These are phyloP conservation scores for Candida taoyuanica DNA, from an alignment of 805 yeast genomes.

Conservation along the genomic window DNA sequence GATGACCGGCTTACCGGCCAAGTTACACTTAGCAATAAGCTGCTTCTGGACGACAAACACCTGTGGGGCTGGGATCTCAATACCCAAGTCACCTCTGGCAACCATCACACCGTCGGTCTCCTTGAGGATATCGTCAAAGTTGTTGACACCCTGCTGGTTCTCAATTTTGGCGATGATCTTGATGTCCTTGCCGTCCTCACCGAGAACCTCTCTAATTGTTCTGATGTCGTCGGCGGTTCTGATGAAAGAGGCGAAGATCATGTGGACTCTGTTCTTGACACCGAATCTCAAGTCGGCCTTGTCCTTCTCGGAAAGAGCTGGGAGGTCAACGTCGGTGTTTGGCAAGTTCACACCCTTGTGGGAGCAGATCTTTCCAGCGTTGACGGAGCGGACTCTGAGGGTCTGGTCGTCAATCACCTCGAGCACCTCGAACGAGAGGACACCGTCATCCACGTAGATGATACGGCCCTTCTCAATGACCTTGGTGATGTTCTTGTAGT, in stretches of 20 bases:
- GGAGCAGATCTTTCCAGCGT: constrained; percentile 92
- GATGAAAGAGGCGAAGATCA: constrained; percentile 98
- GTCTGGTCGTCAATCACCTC: constrained; percentile 77
- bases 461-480: constrained; percentile 84
- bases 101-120: constrained; percentile 99
- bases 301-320: constrained; percentile 97
- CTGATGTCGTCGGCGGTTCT: constrained; percentile 88
- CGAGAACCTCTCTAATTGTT: constrained; percentile 89
- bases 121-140: constrained; percentile 90
- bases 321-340: constrained; percentile 97
- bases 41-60: constrained; percentile 98
- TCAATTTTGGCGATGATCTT: constrained; percentile 97
- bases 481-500: constrained; percentile 94
- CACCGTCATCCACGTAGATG: constrained; percentile 97
- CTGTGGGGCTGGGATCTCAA: constrained; percentile 98
- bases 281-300: constrained; percentile 89
- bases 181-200: constrained; percentile 94
- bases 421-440: constrained; percentile 86
- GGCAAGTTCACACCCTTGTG: constrained; percentile 99
- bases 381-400: constrained; percentile 82
- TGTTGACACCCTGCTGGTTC: constrained; percentile 99
- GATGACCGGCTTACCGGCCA: constrained; percentile 98
- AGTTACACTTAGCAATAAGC: constrained; percentile 97
- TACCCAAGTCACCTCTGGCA: constrained; percentile 99
- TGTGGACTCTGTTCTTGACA: constrained; percentile 95